phyloP scores from a whole-genome alignment of 163 green algal species.

The Picocystis sp. region DNA sequence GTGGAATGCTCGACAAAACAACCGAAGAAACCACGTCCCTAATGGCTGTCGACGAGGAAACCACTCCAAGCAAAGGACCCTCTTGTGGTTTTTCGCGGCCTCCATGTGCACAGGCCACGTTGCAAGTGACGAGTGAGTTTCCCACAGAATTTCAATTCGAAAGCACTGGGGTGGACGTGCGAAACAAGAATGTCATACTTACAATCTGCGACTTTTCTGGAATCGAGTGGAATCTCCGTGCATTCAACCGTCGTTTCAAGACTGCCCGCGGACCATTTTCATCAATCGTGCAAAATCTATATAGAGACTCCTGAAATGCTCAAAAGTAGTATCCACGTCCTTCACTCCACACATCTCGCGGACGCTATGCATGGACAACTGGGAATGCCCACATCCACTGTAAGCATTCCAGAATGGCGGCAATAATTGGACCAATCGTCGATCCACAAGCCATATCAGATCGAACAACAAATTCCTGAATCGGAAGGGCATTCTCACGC shows the following conservation, averaged over 20 bases:
- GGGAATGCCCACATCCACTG: conserved; percentile 78
- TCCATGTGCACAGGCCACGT: neutral
- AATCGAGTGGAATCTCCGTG: neutral
- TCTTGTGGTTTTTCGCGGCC: neutral
- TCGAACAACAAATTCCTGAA: conserved; percentile 77
- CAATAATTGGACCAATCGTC: conserved; percentile 81
- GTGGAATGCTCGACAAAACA: no score
- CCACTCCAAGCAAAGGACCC: no score
- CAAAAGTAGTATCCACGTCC: conserved; percentile 53
- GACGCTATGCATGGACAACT: conserved; percentile 83
- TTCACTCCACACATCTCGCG: conserved; percentile 70
- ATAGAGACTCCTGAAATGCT: conserved; percentile 76
- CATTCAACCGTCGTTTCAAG: neutral
- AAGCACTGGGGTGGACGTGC: neutral
- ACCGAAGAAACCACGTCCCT: no score
- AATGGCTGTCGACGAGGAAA: no score
- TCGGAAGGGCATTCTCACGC: conserved; percentile 18
- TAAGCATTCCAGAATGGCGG: conserved; percentile 54
- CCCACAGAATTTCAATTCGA: neutral
- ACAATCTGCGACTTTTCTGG: neutral
- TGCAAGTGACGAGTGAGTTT: neutral
- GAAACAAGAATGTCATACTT: neutral
- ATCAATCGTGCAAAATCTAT: conserved; percentile 30
- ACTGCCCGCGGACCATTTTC: neutral
- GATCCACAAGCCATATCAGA: conserved; percentile 90